phyloP scores from a whole-genome alignment of 108 stramenopile species.

The Nitzschia sp. region DNA sequence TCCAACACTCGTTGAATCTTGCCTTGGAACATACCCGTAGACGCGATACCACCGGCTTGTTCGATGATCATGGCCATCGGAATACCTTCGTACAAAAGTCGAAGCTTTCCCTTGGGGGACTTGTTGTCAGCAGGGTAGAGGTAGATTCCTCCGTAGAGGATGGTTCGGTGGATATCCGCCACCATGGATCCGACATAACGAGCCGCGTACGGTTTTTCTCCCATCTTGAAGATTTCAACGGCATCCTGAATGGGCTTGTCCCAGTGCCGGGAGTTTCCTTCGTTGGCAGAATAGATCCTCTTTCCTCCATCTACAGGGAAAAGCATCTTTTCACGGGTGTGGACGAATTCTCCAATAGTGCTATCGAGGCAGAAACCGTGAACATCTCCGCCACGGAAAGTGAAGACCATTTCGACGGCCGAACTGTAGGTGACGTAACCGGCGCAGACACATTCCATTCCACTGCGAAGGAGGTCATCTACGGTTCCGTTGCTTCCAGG shows the following conservation, averaged over 20 bases:
- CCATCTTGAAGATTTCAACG: conserved; percentile 87
- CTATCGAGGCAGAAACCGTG: conserved; percentile 98
- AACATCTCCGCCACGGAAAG: conserved; percentile 86
- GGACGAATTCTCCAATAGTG: conserved; percentile 98
- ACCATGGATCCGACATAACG: conserved; percentile 99
- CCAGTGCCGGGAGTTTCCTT: conserved; percentile 95
- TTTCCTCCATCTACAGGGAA: conserved; percentile 92
- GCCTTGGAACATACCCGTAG: conserved; percentile 93
- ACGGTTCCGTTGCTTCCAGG: conserved; percentile 75
- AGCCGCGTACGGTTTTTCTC: conserved; percentile 80
- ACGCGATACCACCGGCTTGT: conserved; percentile 96
- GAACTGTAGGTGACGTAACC: conserved; percentile 95
- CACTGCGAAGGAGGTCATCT: conserved; percentile 90
- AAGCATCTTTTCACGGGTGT: conserved; percentile 86
- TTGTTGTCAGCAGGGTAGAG: conserved; percentile 97
- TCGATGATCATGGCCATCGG: conserved; percentile 99
- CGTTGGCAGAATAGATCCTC: conserved; percentile 97
- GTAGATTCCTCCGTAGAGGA: conserved; percentile 99
- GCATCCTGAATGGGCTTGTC: conserved; percentile 93
- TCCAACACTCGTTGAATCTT: conserved; percentile 92
- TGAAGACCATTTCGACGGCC: conserved; percentile 92
- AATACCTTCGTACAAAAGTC: conserved; percentile 98
- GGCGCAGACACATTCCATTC: conserved; percentile 91
- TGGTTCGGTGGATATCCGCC: conserved; percentile 98
- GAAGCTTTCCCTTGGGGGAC: conserved; percentile 92